Evolutionary conservation across 768 basidiomycete species (phyloP).

Genomic region (Multifurca ochricompacta): DNA sequence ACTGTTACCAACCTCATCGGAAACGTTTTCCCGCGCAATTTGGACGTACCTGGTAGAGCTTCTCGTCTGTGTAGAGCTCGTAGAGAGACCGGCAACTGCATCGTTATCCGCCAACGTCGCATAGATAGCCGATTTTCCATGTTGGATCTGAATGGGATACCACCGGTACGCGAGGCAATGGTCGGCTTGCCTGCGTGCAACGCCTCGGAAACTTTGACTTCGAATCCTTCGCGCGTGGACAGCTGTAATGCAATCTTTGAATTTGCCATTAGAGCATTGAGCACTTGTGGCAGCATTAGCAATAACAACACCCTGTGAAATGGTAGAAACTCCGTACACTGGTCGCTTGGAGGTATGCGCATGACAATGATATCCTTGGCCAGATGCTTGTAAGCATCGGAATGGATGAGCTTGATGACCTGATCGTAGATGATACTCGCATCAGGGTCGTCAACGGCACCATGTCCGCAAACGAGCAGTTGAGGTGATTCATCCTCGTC

Average conservation of each 20-base stretch:
- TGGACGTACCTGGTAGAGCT: slow-evolving; percentile 38
- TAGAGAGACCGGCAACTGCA: slow-evolving; percentile 64
- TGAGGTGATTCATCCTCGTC: slow-evolving; percentile 56
- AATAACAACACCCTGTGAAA: background rate
- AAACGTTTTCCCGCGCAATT: slow-evolving; percentile 66
- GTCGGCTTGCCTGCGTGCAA: slow-evolving; percentile 84
- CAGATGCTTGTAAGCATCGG: slow-evolving; percentile 31
- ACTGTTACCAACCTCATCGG: slow-evolving; percentile 81
- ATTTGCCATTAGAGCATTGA: slow-evolving; percentile 86
- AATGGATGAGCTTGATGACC: slow-evolving; percentile 49
- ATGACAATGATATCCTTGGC: slow-evolving; percentile 37
- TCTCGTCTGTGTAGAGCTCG: slow-evolving; percentile 70
- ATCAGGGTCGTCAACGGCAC: slow-evolving; percentile 92
- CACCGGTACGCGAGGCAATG: slow-evolving; percentile 79
- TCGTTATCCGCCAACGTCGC: slow-evolving; percentile 68
- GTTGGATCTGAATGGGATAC: slow-evolving; percentile 88
- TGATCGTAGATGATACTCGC: slow-evolving; percentile 88
- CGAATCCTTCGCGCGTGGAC: slow-evolving; percentile 91
- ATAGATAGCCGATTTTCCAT: slow-evolving; percentile 84
- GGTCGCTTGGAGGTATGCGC: slow-evolving; percentile 73
- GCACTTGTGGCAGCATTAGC: slow-evolving; percentile 36
- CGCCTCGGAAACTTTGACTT: slow-evolving; percentile 96
- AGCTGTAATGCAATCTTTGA: slow-evolving; percentile 87
- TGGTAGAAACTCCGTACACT: slow-evolving; percentile 43
- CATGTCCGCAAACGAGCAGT: slow-evolving; percentile 80